Base-by-base conservation (phyloP, 169 alveolate species). In the Plasmodium malariae region DNA sequence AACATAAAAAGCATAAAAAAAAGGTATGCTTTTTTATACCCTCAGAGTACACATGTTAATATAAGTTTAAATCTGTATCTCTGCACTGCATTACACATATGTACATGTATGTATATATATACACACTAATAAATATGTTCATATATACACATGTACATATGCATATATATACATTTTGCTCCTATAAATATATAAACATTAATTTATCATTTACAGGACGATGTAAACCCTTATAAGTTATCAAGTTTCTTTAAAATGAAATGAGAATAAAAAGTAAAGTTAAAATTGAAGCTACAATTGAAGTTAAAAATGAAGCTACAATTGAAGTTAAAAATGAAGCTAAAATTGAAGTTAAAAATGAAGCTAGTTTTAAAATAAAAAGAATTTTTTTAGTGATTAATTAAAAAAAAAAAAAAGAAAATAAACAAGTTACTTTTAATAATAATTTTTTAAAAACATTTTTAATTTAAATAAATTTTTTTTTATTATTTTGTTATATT, bases 221-320 rank as follows among this genome's bases (percentile, higher is more conserved):
- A 60, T 69, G 59, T 69, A 37, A 85, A 85, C 63, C 92, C 92
- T 24, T 69, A 37, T 69, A 85, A 85, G 26, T 48, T 85, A 70
- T 85, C 92, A 60, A 62, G 62, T 60, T 85, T 85, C 43, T 85
- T 85, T 69, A 85, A 70, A 85, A 85, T 85, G 92, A 85, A 85
- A 32, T 85, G 68, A 80, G 48, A 34, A 60, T 6, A 57, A 40
- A 48, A 74, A 19, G 14, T 21, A 57, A 62, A 57, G n/a, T n/a
- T n/a, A n/a, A n/a, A n/a, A n/a, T n/a, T n/a, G n/a, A n/a, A n/a
- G n/a, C n/a, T n/a, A n/a, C n/a, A n/a, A n/a, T n/a, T n/a, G n/a
- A n/a, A n/a, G n/a, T n/a, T n/a, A n/a, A n/a, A n/a, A n/a, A n/a
- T n/a, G n/a, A n/a, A n/a, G n/a, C n/a, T n/a, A n/a, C n/a, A n/a